A percentile compares a stretch with the other conserved stretches of the same genome.
phyloP scores from a whole-genome alignment of 2,329 filamentous ascomycete genomes.

The Iodosphaeria phyllophila region DNA sequence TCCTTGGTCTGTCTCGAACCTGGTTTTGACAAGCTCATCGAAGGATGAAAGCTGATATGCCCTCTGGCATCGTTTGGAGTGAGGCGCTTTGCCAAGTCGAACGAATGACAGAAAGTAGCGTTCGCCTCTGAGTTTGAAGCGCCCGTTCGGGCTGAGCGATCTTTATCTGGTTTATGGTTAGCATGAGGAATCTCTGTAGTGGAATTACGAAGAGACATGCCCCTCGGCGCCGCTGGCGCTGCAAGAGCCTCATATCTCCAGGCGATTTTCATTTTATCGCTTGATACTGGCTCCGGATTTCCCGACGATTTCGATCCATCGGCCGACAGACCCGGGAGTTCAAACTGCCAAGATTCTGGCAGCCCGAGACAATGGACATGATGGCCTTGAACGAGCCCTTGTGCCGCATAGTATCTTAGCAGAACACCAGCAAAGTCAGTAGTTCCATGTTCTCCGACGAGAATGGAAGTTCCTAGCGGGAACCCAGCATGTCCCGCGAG shows the following conservation, averaged over 20 bases:
- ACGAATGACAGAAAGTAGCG: conserved; percentile 48
- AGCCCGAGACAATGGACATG: conserved; percentile 71
- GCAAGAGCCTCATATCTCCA: conserved; percentile 88
- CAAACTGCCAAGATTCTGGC: conserved; percentile 62
- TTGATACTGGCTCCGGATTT: conserved; percentile 20
- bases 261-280: conserved; percentile 93
- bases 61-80: conserved; percentile 27
- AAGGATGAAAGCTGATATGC: conserved; percentile 30
- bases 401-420: conserved; percentile 76
- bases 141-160: conserved; percentile 7
- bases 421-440: conserved; percentile 84
- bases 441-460: conserved; percentile 78
- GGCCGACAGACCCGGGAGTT: conserved; percentile 54
- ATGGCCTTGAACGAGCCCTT: conserved; percentile 84
- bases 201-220: conserved; percentile 26
- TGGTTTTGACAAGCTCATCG: conserved; percentile 8
- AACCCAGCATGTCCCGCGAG: conserved; percentile 77
- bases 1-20: conserved; percentile 6
- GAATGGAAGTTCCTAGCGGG: conserved; percentile 58
- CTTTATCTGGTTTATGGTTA: conserved; percentile 9
- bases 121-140: conserved; percentile 6
- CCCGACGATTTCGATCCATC: conserved; percentile 18
- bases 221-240: conserved; percentile 46
- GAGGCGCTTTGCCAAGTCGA: conserved; percentile 52
- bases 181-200: neutral